Evolutionary conservation across 495 filamentous ascomycete species (phyloP), one percentile per base, ranked within the genome.

Genomic region (Penicillium maclennaniae): DNA sequence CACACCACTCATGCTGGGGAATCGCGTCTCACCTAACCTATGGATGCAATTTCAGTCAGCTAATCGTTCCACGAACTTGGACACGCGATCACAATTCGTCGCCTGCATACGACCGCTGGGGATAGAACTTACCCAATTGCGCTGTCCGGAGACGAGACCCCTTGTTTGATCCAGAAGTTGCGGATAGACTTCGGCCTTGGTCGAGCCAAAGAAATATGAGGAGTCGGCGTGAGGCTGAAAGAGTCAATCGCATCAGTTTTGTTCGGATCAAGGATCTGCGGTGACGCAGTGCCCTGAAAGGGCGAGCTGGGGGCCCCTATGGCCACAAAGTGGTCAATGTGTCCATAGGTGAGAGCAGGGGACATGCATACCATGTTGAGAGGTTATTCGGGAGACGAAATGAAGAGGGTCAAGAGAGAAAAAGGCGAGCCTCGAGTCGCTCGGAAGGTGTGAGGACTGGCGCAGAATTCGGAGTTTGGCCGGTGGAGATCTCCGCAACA

Each of bases 151-250:
- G 38, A 91, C 82, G 4, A 97, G 74, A 16, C 83, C 84, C 53
- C 80, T 76, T 6, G 86, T 82, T 59, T 91, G 83, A 27, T 86
- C 72, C 7, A 91, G 68, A 9, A 96, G 80, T 61, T 92, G 87
- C 23, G 78, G 71, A 64, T 93, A 96, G 43, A 87, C 83, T 53
- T 92, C 82, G 57, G 79, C 76, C 69, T 95, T 96, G 45, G 80
- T 84, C 40, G 84, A 59, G 34, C 75, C 80, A 36, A 74, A 73
- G 71, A 96, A 96, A 57, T 80, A 88, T 19, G 89, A 89, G 21
- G 88, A 79, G 61, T 95, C 89, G 43, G 91, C 90, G 75, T 96
- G 91, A 43, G 91, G 88, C 91, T 95, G 49, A 34, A 26, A 5
- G 21, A 19, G 20, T 34, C 34, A 45, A 56, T 46, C 20, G 20